Evolutionary conservation across 345 rosid species (phyloP).

Genomic region (Eucalyptus urophylla): DNA sequence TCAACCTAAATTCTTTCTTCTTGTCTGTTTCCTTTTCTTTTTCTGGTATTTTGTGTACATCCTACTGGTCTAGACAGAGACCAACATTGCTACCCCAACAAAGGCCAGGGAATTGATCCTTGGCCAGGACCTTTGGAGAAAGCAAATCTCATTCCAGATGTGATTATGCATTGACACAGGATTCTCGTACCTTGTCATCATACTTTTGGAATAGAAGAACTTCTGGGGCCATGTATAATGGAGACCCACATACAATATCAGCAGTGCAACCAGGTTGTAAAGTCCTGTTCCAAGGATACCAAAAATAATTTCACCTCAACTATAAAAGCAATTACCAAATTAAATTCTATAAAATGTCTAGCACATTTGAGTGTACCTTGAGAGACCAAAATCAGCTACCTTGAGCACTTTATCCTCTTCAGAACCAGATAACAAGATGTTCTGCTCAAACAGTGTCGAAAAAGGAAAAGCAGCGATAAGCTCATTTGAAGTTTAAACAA

Average conservation of each 20-base stretch:
- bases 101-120: not conserved
- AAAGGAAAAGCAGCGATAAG: not conserved
- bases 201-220: constrained; percentile 62
- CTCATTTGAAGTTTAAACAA: not conserved
- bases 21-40: not conserved
- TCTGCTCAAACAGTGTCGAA: constrained; percentile 7
- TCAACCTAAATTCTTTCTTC: not conserved
- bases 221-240: constrained; percentile 73
- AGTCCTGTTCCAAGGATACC: constrained; percentile 10
- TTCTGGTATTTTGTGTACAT: not conserved
- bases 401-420: constrained; percentile 37
- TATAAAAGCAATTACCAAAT: not conserved
- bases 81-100: not conserved
- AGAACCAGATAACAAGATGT: constrained; percentile 36
- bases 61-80: not conserved
- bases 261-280: constrained; percentile 27
- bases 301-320: not conserved
- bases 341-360: not conserved
- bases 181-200: constrained; percentile 36
- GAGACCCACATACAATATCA: constrained; percentile 54
- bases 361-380: constrained; percentile 23
- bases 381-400: constrained; percentile 71
- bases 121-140: not conserved
- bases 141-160: not conserved
- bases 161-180: not conserved